Base-by-base conservation (phyloP, 345 rosid species). In the Gossypium arboreum region DNA sequence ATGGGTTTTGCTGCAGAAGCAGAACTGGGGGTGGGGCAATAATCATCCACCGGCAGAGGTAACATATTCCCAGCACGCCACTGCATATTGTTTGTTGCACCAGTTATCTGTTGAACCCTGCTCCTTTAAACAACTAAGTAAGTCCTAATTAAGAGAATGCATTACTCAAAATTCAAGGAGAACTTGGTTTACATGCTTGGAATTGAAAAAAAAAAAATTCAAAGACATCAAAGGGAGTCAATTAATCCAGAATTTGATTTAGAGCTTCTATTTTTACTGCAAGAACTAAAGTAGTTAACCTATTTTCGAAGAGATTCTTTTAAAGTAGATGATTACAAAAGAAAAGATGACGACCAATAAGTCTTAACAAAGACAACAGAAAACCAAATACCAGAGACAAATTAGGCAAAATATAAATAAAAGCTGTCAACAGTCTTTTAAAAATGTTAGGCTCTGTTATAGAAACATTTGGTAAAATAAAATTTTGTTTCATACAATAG, bases 11-110 rank as follows among this genome's bases (percentile, higher is more conserved):
- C 81, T 12, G 84, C 76, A 75, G 89, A 84, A 72, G 78, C 78
- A 52, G 82, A 55, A 79, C 56, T 80, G 75, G 68, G 41, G 41
- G 7, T 85, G 48, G 79, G 77, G 78, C 83, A 79, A 79, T 81
- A 84, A 77, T 89, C 93, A 87, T 89, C 92, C 45, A 86, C 3
- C 2, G 98, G 94, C 10, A 95, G 95, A 69, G 98, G 98, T 79
- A 94, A 79, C 79, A 82, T 68, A 81, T 61, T 85, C 75, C 98
- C 97, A 13, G 94, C 75, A 17, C 86, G 86, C 52, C 87, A 68
- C 64, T 83, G 88, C 81, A 81, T 55, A 81, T 80, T 80, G 75
- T 71, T 88, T 79, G 88, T 75, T 57, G 85, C 80, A 74, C 93
- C 91, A 29, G 94, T 86, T 64, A 94, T 87, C 83, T 92, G 91